Evolutionary conservation across 768 basidiomycete genomes (phyloP), one percentile per base, ranked within the genome.

Genomic region (Mycena amicta): DNA sequence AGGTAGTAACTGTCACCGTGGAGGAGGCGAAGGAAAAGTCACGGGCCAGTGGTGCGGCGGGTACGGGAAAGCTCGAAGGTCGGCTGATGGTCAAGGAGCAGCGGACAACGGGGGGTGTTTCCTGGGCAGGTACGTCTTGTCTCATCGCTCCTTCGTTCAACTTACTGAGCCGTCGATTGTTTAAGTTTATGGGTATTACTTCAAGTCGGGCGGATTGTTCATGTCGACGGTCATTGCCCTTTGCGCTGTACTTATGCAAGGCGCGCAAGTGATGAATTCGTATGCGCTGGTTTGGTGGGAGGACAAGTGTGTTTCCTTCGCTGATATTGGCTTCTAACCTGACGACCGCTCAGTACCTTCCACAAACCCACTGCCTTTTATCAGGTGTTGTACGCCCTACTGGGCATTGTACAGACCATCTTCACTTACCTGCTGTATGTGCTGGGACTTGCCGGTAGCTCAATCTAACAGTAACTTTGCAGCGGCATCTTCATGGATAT

Each of bases 241-340:
- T 3, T 29, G 84, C 1, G 75, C 78, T 30, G 77, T 82, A 29
- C 12, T 83, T 5, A 87, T 88, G 85, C 87, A 87, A 74, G 80
- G 74, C 27, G 80, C 79, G 53, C 80, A 82, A 66, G 80, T 88
- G 52, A 69, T 86, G 63, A 87, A 84, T 61, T 81, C 83, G 54
- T 88, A 89, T 60, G 85, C 84, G 46, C 73, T 91, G 15, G 84
- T 89, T 20, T 90, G 85, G 83, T 88, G 89, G 89, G 81, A 89
- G 67, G 77, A 74, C 41, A 79, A 87, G 83, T 85, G 1, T n/a
- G 26, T 28, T 37, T 11, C 53, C 37, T 28, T 27, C 28, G 22
- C 52, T 45, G 18, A 37, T 8, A 22, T 30, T 23, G 28, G 18
- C 18, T 52, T 26, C 27, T 31, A 23, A 51, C 29, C 23, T 43